Evolutionary conservation across 805 yeast species (phyloP).

Genomic region (Ogataea ramenticola): DNA sequence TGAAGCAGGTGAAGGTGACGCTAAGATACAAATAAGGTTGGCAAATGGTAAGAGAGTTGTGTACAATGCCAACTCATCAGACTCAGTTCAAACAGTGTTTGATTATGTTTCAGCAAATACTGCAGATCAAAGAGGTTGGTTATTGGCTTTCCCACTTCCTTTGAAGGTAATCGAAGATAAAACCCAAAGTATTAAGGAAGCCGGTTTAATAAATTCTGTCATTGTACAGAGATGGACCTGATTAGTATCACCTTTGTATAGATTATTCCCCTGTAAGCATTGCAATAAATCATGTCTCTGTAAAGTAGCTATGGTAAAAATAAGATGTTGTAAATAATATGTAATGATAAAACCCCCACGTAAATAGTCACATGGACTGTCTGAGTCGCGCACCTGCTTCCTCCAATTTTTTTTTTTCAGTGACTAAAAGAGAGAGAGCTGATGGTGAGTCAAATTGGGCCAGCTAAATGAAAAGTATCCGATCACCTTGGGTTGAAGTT

Average conservation of each 20-base stretch:
- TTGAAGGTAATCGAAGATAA: constrained; percentile 60
- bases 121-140: constrained; percentile 42
- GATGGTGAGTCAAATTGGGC: too few species aligned
- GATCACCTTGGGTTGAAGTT: too few species aligned
- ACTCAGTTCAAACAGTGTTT: constrained; percentile 58
- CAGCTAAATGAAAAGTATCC: too few species aligned
- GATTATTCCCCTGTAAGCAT: too few species aligned
- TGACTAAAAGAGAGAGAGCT: neutral
- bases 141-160: constrained; percentile 77
- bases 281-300: too few species aligned
- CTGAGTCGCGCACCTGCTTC: neutral
- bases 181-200: constrained; percentile 55
- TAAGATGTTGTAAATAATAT: too few species aligned
- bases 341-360: neutral
- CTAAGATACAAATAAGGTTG: constrained; percentile 73
- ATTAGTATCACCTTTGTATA: too few species aligned
- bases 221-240: constrained; percentile 89
- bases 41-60: constrained; percentile 73
- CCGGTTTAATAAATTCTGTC: constrained; percentile 77
- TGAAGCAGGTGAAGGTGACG: constrained; percentile 44
- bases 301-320: too few species aligned
- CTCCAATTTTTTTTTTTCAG: neutral
- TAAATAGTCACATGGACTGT: neutral
- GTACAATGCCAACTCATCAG: constrained; percentile 56
- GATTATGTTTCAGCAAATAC: constrained; percentile 55